phyloP scores from a whole-genome alignment of 1,284 basidiomycete species.

The Amylostereum chailletii region DNA sequence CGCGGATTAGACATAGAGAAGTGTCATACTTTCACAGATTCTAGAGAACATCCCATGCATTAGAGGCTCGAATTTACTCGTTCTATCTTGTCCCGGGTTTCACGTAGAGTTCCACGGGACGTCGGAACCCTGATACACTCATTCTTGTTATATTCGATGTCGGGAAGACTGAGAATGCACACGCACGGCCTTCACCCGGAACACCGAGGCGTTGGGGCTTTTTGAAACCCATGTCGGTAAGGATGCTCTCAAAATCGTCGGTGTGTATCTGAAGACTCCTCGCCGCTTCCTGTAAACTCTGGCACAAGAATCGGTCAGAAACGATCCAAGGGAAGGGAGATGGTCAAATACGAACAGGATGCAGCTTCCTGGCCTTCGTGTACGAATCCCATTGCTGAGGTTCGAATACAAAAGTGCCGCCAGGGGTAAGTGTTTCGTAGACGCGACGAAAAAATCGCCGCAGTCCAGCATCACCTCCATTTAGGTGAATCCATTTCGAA shows the following conservation, averaged over 20 bases:
- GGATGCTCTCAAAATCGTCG: slow-evolving; percentile 44
- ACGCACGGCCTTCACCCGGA: slow-evolving; percentile 49
- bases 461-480: slow-evolving; percentile 63
- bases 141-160: neutral
- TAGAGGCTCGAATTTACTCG: too few relatives aligned
- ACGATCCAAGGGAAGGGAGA: neutral
- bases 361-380: slow-evolving; percentile 61
- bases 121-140: slow-evolving; percentile 31
- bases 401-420: slow-evolving; percentile 63
- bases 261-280: slow-evolving; percentile 49
- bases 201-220: slow-evolving; percentile 39
- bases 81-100: slow-evolving; percentile 13
- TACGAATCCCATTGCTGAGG: slow-evolving; percentile 78
- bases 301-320: slow-evolving; percentile 4
- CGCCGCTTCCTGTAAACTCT: slow-evolving; percentile 52
- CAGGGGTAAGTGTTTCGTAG: slow-evolving; percentile 42
- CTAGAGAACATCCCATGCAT: too few relatives aligned
- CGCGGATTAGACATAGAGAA: too few relatives aligned
- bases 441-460: slow-evolving; percentile 54
- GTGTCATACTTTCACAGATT: too few relatives aligned
- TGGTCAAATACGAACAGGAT: slow-evolving; percentile 31
- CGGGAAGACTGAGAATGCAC: neutral
- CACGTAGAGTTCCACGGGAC: slow-evolving; percentile 39
- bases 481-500: slow-evolving; percentile 82
- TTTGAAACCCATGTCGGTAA: slow-evolving; percentile 56